Conservation (phyloP, 2,329 filamentous ascomycete species). For the Stylonectria norvegica region DNA sequence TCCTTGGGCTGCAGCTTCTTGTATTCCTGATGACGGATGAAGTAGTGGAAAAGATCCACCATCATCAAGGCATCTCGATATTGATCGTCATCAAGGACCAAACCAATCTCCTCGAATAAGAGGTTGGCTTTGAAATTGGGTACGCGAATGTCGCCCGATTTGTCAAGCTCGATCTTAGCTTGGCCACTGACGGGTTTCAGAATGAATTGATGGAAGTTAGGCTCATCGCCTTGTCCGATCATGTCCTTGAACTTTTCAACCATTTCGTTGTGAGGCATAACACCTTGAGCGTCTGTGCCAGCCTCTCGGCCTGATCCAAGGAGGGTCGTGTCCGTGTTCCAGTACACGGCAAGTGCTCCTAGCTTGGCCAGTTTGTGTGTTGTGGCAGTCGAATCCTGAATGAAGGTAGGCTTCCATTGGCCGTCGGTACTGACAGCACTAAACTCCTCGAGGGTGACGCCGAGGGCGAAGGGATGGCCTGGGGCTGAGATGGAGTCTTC, state of each 20-base stretch:
- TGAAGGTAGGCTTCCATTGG: slow-evolving; percentile 93
- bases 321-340: slow-evolving; percentile 90
- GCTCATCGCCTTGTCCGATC: slow-evolving; percentile 65
- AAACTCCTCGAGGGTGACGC: slow-evolving; percentile 90
- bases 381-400: slow-evolving; percentile 76
- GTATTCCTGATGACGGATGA: slow-evolving; percentile 95
- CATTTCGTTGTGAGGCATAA: slow-evolving; percentile 70
- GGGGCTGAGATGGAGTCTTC: slow-evolving; percentile 95
- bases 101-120: slow-evolving; percentile 93
- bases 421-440: slow-evolving; percentile 95
- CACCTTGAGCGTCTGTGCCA: slow-evolving; percentile 42
- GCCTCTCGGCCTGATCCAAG: slow-evolving; percentile 78
- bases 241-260: slow-evolving; percentile 72
- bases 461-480: slow-evolving; percentile 90
- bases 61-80: slow-evolving; percentile 98
- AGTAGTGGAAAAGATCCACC: slow-evolving; percentile 97
- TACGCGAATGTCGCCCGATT: slow-evolving; percentile 73
- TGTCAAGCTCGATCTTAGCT: slow-evolving; percentile 92
- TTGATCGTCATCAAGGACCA: slow-evolving; percentile 96
- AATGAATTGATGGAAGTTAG: slow-evolving; percentile 79
- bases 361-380: slow-evolving; percentile 94
- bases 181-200: slow-evolving; percentile 93
- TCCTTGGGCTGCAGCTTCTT: slow-evolving; percentile 86
- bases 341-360: slow-evolving; percentile 88
- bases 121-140: slow-evolving; percentile 89